These are phyloP conservation scores for Chrysanthemum lavandulifolium DNA, from an alignment of 129 eudicot species.

Conservation along the genomic window DNA sequence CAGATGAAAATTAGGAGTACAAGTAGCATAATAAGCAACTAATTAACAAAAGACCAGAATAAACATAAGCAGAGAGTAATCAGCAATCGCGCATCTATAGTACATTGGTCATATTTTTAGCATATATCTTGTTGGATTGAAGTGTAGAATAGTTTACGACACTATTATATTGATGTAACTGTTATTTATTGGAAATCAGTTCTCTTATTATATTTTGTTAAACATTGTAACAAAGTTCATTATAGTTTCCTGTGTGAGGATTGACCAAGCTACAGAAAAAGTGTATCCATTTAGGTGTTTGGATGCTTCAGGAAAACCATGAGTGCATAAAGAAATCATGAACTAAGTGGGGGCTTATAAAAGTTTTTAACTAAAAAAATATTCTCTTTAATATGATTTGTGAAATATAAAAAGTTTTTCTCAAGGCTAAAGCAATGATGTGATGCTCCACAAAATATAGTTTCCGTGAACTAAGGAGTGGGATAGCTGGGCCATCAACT, in stretches of 20 bases:
- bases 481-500: neutral
- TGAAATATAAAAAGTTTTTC: constrained; percentile 20
- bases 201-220: constrained; percentile 10
- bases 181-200: constrained; percentile 3
- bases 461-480: constrained; percentile 25
- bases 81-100: neutral
- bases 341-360: constrained; percentile 25
- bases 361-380: neutral
- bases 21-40: constrained; percentile 41
- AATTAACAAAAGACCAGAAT: neutral
- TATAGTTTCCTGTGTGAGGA: constrained; percentile 8
- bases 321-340: constrained; percentile 14
- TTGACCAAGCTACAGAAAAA: too few species aligned
- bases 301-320: too few species aligned
- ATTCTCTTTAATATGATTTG: constrained; percentile 16
- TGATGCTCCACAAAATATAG: constrained; percentile 31
- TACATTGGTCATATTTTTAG: neutral
- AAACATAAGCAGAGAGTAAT: constrained; percentile 24
- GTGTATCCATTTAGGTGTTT: constrained; percentile 1
- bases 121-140: neutral
- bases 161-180: neutral
- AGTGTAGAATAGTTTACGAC: too few species aligned
- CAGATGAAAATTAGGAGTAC: too few species aligned
- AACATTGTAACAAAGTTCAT: constrained; percentile 21
- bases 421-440: constrained; percentile 22